These are phyloP conservation scores for Colletotrichum camelliae DNA, from an alignment of 2,329 filamentous ascomycete species.

Conservation along the genomic window DNA sequence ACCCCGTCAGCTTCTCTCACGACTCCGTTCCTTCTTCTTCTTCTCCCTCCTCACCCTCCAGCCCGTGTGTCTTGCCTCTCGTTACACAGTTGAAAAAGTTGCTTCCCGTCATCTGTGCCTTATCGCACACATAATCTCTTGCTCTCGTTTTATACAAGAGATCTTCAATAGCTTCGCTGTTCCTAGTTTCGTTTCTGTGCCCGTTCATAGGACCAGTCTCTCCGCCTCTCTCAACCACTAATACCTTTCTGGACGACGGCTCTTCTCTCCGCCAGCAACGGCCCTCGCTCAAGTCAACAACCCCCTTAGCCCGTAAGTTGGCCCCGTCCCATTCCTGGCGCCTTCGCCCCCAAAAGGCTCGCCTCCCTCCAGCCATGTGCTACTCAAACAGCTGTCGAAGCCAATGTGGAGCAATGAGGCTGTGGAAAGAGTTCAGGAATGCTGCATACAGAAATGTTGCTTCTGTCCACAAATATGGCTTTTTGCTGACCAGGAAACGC, in stretches of 20 bases:
- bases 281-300: background rate
- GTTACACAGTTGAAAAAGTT: slow-evolving; percentile 5
- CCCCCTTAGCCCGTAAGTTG: slow-evolving; percentile 7
- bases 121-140: slow-evolving; percentile 3
- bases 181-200: background rate
- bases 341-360: slow-evolving; percentile 3
- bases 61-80: background rate
- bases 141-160: background rate
- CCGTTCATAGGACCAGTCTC: background rate
- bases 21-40: background rate
- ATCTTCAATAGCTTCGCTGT: background rate
- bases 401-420: background rate
- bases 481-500: slow-evolving; percentile 21
- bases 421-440: slow-evolving; percentile 17
- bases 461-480: background rate
- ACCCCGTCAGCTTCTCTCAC: slow-evolving; percentile 12
- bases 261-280: background rate
- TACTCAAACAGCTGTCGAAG: background rate
- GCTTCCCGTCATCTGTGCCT: background rate
- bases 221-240: background rate
- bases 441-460: background rate
- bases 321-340: background rate
- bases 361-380: background rate
- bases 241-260: background rate
- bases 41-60: background rate